Conservation (phyloP, 177 flowering plant species). For the Vitis hybrid region DNA sequence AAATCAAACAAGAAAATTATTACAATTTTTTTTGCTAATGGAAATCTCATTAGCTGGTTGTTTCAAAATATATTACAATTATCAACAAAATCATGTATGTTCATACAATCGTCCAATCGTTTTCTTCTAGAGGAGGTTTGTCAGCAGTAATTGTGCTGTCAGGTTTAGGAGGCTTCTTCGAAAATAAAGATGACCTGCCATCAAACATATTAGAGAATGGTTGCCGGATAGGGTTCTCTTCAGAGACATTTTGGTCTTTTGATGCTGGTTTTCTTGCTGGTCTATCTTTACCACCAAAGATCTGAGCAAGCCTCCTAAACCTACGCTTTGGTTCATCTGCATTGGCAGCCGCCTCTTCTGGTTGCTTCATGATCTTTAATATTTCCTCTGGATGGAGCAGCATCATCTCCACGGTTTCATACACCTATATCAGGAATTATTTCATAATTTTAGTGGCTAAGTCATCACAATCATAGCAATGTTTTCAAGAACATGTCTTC, state of each 20-base stretch:
- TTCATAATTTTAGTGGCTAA: too few relatives aligned
- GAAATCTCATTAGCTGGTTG: constrained; percentile 4
- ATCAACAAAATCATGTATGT: background rate
- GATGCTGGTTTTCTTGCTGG: constrained; percentile 26
- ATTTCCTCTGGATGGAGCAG: constrained; percentile 65
- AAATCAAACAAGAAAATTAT: constrained; percentile 8
- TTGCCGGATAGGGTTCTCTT: constrained; percentile 27
- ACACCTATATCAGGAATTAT: constrained; percentile 49
- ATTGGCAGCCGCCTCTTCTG: constrained; percentile 42
- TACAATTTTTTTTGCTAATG: background rate
- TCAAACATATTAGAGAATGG: constrained; percentile 50
- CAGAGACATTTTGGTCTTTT: constrained; percentile 30
- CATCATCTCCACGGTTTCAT: constrained; percentile 77
- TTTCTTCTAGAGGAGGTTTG: constrained; percentile 33
- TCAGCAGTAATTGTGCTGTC: constrained; percentile 22
- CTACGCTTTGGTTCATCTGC: constrained; percentile 50
- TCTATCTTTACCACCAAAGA: constrained; percentile 55
- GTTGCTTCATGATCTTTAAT: constrained; percentile 43
- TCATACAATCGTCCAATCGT: constrained; percentile 60
- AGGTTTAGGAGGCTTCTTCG: constrained; percentile 58
- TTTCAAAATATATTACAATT: constrained; percentile 3
- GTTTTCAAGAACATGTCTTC: too few relatives aligned
- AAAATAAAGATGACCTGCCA: constrained; percentile 52
- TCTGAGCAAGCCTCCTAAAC: constrained; percentile 57
- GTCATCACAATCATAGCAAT: too few relatives aligned